Conservation (phyloP, 2,329 filamentous ascomycete species). For the Alternaria viburni region DNA sequence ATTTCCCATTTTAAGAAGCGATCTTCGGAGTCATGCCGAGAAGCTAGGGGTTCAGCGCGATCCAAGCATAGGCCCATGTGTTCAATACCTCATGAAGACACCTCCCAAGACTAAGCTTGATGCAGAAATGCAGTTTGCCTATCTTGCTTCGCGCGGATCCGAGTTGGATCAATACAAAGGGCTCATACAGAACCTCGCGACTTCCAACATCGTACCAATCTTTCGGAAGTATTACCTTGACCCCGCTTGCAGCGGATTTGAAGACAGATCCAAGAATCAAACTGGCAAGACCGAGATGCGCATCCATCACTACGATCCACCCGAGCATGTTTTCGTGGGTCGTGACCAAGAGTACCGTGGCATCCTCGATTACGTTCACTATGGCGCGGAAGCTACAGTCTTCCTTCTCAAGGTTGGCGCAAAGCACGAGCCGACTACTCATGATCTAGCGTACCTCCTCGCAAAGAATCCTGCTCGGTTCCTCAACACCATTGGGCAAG, state of each 20-base stretch:
- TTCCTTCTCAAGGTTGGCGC: conserved; percentile 90
- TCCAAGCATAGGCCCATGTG: conserved; percentile 78
- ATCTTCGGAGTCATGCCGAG: conserved; percentile 78
- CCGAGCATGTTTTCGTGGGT: conserved; percentile 81
- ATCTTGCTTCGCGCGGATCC: conserved; percentile 77
- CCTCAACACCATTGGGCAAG: conserved; percentile 77
- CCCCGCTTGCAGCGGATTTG: conserved; percentile 37
- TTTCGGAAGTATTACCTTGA: conserved; percentile 45
- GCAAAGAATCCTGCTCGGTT: conserved; percentile 83
- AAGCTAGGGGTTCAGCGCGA: conserved; percentile 88
- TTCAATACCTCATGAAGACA: conserved; percentile 72
- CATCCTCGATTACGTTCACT: conserved; percentile 97
- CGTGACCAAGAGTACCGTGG: conserved; percentile 75
- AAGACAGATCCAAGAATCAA: conserved; percentile 40
- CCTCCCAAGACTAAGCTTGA: conserved; percentile 72
- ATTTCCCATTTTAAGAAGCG: conserved; percentile 76
- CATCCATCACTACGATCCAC: conserved; percentile 64
- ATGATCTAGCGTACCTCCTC: conserved; percentile 83
- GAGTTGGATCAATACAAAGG: conserved; percentile 65
- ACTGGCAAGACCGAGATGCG: conserved; percentile 46
- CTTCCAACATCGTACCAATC: conserved; percentile 48
- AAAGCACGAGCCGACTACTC: conserved; percentile 86
- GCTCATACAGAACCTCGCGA: conserved; percentile 33
- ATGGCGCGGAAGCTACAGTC: conserved; percentile 82
- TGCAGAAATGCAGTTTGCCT: conserved; percentile 78